Percentiles rank a stretch among this genome's conserved stretches.
phyloP scores from a whole-genome alignment of 2,329 filamentous ascomycete genomes.

The Xylaria sp. region DNA sequence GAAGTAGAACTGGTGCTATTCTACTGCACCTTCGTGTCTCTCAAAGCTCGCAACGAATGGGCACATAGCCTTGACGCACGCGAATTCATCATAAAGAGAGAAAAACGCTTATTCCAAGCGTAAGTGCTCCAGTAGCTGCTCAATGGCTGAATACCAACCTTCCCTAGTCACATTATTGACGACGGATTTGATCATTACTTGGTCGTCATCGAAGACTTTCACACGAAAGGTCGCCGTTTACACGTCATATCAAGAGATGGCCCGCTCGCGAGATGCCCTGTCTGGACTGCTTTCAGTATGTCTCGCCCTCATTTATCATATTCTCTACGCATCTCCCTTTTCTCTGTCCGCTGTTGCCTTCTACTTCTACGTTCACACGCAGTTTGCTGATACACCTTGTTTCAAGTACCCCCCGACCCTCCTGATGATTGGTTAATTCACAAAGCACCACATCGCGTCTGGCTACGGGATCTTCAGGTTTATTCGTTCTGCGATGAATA shows the following conservation, averaged over 20 bases:
- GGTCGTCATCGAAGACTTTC: slow-evolving; percentile 62
- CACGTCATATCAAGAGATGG: slow-evolving; percentile 67
- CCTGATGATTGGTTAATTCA: slow-evolving; percentile 61
- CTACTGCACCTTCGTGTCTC: slow-evolving; percentile 66
- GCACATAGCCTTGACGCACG: slow-evolving; percentile 57
- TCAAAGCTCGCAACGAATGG: slow-evolving; percentile 62
- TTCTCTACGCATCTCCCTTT: background rate
- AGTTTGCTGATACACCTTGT: background rate
- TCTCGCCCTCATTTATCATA: slow-evolving; percentile 7
- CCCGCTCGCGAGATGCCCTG: slow-evolving; percentile 63
- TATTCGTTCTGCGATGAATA: slow-evolving; percentile 70
- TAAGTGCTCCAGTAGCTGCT: slow-evolving; percentile 49
- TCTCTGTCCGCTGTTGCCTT: background rate
- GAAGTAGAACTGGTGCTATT: slow-evolving; percentile 67
- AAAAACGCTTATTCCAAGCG: slow-evolving; percentile 67
- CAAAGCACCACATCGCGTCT: slow-evolving; percentile 58
- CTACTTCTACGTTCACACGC: background rate
- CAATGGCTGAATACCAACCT: slow-evolving; percentile 13
- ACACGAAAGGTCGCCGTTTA: slow-evolving; percentile 61
- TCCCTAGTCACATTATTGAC: slow-evolving; percentile 64
- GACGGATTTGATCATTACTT: slow-evolving; percentile 65
- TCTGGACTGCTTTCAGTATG: slow-evolving; percentile 73
- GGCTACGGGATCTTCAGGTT: slow-evolving; percentile 64
- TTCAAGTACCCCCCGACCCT: slow-evolving; percentile 62
- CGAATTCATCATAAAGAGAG: slow-evolving; percentile 60